These are phyloP conservation scores for Diaporthe aspalathi DNA, from an alignment of 2,329 filamentous ascomycete species.

Conservation along the genomic window DNA sequence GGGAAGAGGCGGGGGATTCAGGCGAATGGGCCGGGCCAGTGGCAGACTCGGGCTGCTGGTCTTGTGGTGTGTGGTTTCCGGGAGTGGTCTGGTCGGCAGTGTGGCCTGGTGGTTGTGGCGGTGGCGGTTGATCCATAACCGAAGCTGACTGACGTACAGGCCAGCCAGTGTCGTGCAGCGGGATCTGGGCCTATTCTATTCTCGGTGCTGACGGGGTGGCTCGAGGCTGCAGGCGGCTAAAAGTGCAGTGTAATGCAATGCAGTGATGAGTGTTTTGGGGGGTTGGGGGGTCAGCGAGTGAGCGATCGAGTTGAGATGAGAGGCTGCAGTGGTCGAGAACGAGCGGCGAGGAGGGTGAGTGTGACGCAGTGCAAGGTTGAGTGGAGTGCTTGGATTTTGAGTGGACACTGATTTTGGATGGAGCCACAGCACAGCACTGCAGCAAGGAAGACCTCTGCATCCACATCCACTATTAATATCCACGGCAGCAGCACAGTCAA, in stretches of 20 bases:
- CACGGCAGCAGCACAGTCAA: no score
- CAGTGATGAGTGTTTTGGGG: not conserved
- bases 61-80: conserved; percentile 7
- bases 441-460: conserved; percentile 1
- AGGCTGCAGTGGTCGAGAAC: not conserved
- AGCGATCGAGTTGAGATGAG: not conserved
- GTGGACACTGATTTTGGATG: conserved; percentile 13
- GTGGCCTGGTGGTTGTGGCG: conserved; percentile 26
- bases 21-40: conserved; percentile 50
- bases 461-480: no score
- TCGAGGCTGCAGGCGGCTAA: not conserved
- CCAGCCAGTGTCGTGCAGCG: not conserved
- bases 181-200: not conserved
- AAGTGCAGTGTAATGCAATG: not conserved
- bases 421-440: conserved; percentile 10
- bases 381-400: conserved; percentile 16
- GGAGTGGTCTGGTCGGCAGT: not conserved
- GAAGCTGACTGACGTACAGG: not conserved
- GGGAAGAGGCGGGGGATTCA: conserved; percentile 57
- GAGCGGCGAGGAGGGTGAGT: not conserved
- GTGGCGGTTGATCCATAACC: conserved; percentile 33
- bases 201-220: not conserved
- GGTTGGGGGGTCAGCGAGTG: no score
- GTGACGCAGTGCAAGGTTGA: not conserved
- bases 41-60: not conserved